Percentiles rank a stretch among this genome's conserved stretches.
Evolutionary conservation across 192 early-diverging fungal species (phyloP).

Genomic region (Coemansia sp.): DNA sequence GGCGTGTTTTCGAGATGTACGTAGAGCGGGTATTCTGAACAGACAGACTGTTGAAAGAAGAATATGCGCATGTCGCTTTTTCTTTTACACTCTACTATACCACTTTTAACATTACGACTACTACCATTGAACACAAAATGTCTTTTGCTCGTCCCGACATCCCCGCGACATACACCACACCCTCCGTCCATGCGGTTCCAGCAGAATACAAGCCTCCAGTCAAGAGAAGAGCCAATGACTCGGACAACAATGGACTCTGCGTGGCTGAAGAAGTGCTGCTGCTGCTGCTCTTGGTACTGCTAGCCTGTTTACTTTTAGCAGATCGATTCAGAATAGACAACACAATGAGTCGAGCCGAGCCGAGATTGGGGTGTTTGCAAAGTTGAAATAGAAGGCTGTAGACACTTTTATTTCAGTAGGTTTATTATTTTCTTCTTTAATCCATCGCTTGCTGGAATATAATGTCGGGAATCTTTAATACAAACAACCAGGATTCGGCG

Average conservation of each 20-base stretch:
- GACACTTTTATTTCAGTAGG: too few relatives aligned
- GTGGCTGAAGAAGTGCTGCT: not conserved
- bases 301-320: not conserved
- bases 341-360: not conserved
- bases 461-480: constrained; percentile 52
- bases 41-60: too few relatives aligned
- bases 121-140: not conserved
- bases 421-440: not conserved
- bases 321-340: not conserved
- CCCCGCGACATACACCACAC: not conserved
- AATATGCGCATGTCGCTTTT: not conserved
- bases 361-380: not conserved
- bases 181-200: not conserved
- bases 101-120: not conserved
- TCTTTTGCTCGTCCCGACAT: not conserved
- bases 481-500: constrained; percentile 55
- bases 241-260: not conserved
- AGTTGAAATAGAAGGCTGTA: too few relatives aligned
- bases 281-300: constrained; percentile 5
- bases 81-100: not conserved
- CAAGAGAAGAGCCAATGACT: not conserved
- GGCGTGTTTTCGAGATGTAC: too few relatives aligned
- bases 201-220: not conserved
- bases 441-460: not conserved
- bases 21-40: too few relatives aligned